Evolutionary conservation across 768 basidiomycete species (phyloP), one percentile per base, ranked within the genome.

Genomic region (Coprinellus aureogranulatus): DNA sequence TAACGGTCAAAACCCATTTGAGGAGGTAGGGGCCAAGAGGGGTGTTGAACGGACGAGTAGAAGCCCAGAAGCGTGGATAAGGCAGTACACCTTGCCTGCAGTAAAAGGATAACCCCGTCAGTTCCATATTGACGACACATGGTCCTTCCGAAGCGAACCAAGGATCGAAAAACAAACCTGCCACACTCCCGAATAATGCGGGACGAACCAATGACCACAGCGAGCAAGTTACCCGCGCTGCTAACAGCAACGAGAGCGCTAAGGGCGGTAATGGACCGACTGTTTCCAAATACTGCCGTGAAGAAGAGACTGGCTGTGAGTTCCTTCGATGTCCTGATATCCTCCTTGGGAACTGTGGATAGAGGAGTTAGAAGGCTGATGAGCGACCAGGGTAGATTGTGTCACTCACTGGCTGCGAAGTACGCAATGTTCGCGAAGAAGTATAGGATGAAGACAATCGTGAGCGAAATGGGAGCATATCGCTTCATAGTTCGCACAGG

Each of bases 261-360:
- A 42, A 75, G 68, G 2, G 75, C 72, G 48, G 71, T 65, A 20
- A 73, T 71, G 10, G 69, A 66, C 14, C 66, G 68, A 26, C 65
- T 68, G 51, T 65, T 70, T 0, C 81, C 80, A 53, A 82, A 84
- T 8, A 83, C 79, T 14, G 74, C 73, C 27, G 72, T 63, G 67
- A 84, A 83, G 68, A 83, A 84, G 18, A 79, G 66, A 26, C 75
- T 77, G 2, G 78, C 82, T 6, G 79, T 72, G 34, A 81, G 72
- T 52, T 78, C 74, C 25, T 76, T 76, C 0, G 79, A 78, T 23
- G 64, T 65, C 5, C 70, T 66, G 41, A 82, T 79, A 37, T 76
- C 64, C 39, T 75, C 78, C 53, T 74, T 72, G 2, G 81, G 78
- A 16, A 82, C 76, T 57, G 69, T 4, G 67, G 62, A 40, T 1